Conservation (phyloP, 208 protist genomes). For the Sergeia podlipaevii region DNA sequence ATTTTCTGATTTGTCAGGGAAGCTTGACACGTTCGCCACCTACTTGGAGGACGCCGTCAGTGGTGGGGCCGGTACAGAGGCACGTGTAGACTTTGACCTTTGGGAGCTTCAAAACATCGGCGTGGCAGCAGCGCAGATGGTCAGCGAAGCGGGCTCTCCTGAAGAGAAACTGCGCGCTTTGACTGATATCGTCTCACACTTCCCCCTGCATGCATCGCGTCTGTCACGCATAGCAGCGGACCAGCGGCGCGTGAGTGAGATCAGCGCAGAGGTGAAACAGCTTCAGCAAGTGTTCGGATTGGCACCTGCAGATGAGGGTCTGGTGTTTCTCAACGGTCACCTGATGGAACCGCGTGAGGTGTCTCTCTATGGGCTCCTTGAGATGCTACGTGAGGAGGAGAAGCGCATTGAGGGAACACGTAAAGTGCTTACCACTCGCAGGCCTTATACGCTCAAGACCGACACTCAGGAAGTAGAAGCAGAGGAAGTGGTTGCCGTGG, state of each 20-base stretch:
- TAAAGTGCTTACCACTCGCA: slow-evolving; percentile 8
- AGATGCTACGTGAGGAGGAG: slow-evolving; percentile 37
- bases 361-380: slow-evolving; percentile 45
- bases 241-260: slow-evolving; percentile 6
- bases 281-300: slow-evolving; percentile 12
- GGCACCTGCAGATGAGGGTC: slow-evolving; percentile 16
- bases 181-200: slow-evolving; percentile 75
- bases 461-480: too few relatives aligned
- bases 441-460: too few relatives aligned
- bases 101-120: slow-evolving; percentile 69
- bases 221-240: slow-evolving; percentile 38
- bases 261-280: slow-evolving; percentile 12
- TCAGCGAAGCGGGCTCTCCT: slow-evolving; percentile 29
- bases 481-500: neutral
- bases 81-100: slow-evolving; percentile 63
- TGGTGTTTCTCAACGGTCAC: slow-evolving; percentile 49
- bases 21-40: slow-evolving; percentile 38
- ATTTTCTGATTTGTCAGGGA: slow-evolving; percentile 19
- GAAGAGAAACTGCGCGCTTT: slow-evolving; percentile 64
- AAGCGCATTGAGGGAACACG: slow-evolving; percentile 9
- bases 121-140: slow-evolving; percentile 42
- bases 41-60: slow-evolving; percentile 21
- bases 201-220: slow-evolving; percentile 69
- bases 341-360: slow-evolving; percentile 18
- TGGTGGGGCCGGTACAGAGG: slow-evolving; percentile 25